Conservation (phyloP, 345 rosid genomes). For the Passiflora organensis region DNA sequence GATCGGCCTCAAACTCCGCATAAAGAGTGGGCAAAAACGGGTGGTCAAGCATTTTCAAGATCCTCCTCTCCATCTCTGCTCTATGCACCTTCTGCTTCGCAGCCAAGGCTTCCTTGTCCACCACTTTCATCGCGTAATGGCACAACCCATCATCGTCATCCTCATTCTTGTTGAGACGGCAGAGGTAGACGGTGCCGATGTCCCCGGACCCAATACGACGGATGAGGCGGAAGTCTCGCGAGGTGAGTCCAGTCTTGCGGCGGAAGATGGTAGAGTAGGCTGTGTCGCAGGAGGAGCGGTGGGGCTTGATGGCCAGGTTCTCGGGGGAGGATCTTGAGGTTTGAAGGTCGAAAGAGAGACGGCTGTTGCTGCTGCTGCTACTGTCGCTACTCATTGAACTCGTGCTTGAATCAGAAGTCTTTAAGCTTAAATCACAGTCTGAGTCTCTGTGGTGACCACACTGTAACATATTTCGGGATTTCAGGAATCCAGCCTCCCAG, state of each 20-base stretch:
- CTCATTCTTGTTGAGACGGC: slow-evolving; percentile 35
- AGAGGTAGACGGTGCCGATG: slow-evolving; percentile 82
- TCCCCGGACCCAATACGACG: slow-evolving; percentile 85
- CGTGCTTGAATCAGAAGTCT: slow-evolving; percentile 38
- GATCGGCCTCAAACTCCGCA: slow-evolving; percentile 81
- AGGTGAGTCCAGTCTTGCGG: slow-evolving; percentile 38
- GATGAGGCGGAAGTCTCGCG: slow-evolving; percentile 70
- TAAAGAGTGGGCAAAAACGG: slow-evolving; percentile 87
- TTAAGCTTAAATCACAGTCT: slow-evolving; percentile 39
- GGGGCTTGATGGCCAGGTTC: slow-evolving; percentile 57
- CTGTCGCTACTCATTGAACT: slow-evolving; percentile 70
- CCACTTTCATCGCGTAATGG: slow-evolving; percentile 85
- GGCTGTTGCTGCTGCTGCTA: slow-evolving; percentile 63
- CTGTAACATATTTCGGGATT: slow-evolving; percentile 36
- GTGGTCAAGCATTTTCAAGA: slow-evolving; percentile 82
- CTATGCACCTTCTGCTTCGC: slow-evolving; percentile 73
- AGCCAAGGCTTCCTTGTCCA: slow-evolving; percentile 62
- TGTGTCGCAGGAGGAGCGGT: slow-evolving; percentile 70
- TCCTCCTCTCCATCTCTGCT: slow-evolving; percentile 78
- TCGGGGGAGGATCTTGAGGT: slow-evolving; percentile 30
- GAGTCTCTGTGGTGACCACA: slow-evolving; percentile 23
- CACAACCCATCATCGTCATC: slow-evolving; percentile 15
- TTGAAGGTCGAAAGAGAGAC: slow-evolving; percentile 68
- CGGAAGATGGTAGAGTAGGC: slow-evolving; percentile 67
- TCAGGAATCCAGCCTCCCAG: too few species aligned